Evolutionary conservation across 2,329 filamentous ascomycete genomes (phyloP).

Genomic region (Bertia moriformis): DNA sequence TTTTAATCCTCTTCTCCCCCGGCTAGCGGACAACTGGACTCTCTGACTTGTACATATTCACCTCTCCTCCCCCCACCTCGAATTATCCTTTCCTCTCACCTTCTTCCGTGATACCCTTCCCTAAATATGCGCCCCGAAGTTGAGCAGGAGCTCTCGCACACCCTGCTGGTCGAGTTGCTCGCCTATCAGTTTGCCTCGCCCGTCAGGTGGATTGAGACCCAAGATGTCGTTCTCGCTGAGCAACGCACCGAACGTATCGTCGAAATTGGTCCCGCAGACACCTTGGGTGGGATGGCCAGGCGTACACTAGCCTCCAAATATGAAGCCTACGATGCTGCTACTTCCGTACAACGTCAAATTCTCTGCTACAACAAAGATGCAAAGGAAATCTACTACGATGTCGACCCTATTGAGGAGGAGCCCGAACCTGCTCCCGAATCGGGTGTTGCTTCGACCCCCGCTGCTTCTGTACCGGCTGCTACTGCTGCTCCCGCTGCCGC

Average conservation of each 20-base stretch:
- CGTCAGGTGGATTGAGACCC: constrained; percentile 18
- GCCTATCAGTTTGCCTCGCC: constrained; percentile 9
- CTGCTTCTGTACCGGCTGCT: constrained; percentile 1
- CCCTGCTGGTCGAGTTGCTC: constrained; percentile 12
- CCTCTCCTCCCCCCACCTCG: no score
- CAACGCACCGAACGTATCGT: constrained; percentile 14
- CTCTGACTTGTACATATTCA: no score
- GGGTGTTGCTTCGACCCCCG: not conserved
- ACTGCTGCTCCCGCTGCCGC: not conserved
- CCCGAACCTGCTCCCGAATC: not conserved
- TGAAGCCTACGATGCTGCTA: constrained; percentile 7
- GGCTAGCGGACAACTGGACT: no score
- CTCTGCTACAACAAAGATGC: constrained; percentile 8
- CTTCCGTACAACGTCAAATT: constrained; percentile 9
- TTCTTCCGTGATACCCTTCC: not conserved
- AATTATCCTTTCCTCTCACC: not conserved
- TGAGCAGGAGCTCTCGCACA: constrained; percentile 4
- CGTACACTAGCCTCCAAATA: constrained; percentile 13
- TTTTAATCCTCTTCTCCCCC: no score
- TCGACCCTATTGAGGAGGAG: constrained; percentile 1
- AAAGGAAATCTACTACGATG: constrained; percentile 10
- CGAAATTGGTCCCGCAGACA: constrained; percentile 21
- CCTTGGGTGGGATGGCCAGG: constrained; percentile 19
- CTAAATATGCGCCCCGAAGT: not conserved
- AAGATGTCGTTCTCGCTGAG: constrained; percentile 14